A percentile compares a stretch with the other conserved stretches of the same genome.
phyloP scores from a whole-genome alignment of 768 basidiomycete genomes.

The Exsudoporus frostii region DNA sequence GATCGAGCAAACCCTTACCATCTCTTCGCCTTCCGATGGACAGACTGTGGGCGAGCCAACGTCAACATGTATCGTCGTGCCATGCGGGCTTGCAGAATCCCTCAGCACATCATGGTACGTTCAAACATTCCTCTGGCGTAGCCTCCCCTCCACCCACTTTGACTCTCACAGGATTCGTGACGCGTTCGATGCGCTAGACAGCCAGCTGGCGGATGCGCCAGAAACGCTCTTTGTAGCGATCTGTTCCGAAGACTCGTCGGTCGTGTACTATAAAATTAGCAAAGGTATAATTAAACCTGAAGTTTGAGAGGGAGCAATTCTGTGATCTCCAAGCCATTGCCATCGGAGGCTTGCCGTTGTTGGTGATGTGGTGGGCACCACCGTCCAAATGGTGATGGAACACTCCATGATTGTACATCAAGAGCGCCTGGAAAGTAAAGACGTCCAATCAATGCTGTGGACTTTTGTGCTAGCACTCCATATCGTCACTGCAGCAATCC shows the following conservation, averaged over 20 bases:
- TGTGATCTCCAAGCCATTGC: background rate
- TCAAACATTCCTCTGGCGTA: too few relatives aligned
- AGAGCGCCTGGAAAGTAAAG: background rate
- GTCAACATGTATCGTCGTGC: constrained; percentile 43
- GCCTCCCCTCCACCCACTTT: background rate
- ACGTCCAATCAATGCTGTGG: background rate
- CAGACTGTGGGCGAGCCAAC: constrained; percentile 43
- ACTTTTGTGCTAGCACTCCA: constrained; percentile 1
- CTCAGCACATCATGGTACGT: constrained; percentile 60
- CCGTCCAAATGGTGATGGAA: background rate
- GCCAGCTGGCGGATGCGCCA: constrained; percentile 22
- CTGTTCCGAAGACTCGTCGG: constrained; percentile 73
- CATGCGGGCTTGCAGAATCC: constrained; percentile 65
- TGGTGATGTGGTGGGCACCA: background rate
- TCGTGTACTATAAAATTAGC: constrained; percentile 82
- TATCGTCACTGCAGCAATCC: constrained; percentile 26
- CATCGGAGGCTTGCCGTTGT: background rate
- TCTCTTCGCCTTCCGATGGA: background rate
- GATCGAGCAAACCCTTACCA: background rate
- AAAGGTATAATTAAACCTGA: constrained; percentile 74
- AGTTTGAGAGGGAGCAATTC: constrained; percentile 33
- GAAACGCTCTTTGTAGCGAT: constrained; percentile 65
- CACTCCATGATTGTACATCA: background rate
- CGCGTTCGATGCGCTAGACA: constrained; percentile 50
- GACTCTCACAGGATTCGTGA: constrained; percentile 46